Base-by-base conservation (phyloP, 768 basidiomycete genomes). In the Pulveroboletus sp. region DNA sequence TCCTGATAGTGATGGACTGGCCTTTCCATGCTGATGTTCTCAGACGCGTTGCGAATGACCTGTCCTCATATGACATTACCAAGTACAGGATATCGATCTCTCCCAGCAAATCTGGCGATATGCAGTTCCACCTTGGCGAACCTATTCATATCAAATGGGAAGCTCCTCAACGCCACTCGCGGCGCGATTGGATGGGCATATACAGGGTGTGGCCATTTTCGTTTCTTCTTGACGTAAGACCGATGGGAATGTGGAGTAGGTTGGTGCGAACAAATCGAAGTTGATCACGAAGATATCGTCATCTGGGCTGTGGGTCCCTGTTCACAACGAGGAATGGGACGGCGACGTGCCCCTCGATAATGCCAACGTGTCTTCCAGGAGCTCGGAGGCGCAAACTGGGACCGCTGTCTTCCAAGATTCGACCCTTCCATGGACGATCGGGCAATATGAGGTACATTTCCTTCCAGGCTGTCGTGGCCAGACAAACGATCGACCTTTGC, bases 131-230 rank as follows among this genome's bases (percentile, higher is more conserved):
- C 64, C 81, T 97, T 42, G 96, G 96, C 31, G 91, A 98, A 65
- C 84, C 89, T 2, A 93, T 99, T 58, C 76, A 69, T 3, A 76
- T 99, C 40, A 78, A 79, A 41, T 98, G 94, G 94, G 81, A 83
- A 56, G 94, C 90, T 1, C 94, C 95, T 1, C 69, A 73, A 32
- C 78, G 81, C 47, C 95, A 97, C 63, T 94, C 93, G 11, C 78
- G 89, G 11, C 82, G 83, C 58, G 96, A 99, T 66, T 98, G 96
- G 96, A 88, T 99, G 60, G 96, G 94, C 12, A 80, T 97, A 24
- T 93, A 93, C 64, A 77, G 86, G 64, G 89, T 89, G 58, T 36
- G 57, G 27, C 12, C 73, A 41, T 43, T 42, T 2, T 37, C 35
- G 7, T 49, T 32, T 26, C 44, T 26, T 18, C 17, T 40, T 35